These are phyloP conservation scores for Termitomyces sp. DNA, from an alignment of 768 basidiomycete genomes.

Conservation along the genomic window DNA sequence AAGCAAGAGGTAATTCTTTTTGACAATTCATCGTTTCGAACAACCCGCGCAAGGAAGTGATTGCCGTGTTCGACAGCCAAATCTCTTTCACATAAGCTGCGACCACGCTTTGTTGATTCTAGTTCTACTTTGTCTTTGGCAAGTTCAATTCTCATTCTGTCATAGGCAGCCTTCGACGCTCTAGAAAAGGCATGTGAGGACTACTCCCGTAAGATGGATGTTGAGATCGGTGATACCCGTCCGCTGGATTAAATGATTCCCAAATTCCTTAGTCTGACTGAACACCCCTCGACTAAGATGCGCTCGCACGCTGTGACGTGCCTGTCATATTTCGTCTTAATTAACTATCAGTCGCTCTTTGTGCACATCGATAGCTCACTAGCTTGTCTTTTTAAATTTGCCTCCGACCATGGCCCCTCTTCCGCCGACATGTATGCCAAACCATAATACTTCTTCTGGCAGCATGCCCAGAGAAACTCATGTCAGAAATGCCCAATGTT, in stretches of 20 bases:
- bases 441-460: slow-evolving; percentile 91
- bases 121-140: slow-evolving; percentile 9
- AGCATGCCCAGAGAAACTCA: slow-evolving; percentile 90
- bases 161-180: slow-evolving; percentile 86
- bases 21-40: background rate
- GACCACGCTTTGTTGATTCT: slow-evolving; percentile 5
- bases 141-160: slow-evolving; percentile 12
- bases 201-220: slow-evolving; percentile 91
- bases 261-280: slow-evolving; percentile 86
- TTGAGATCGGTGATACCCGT: slow-evolving; percentile 89
- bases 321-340: slow-evolving; percentile 89
- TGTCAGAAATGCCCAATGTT: slow-evolving; percentile 93
- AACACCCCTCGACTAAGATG: slow-evolving; percentile 85
- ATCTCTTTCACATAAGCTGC: background rate
- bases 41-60: background rate
- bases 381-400: slow-evolving; percentile 89
- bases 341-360: slow-evolving; percentile 82
- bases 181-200: slow-evolving; percentile 97
- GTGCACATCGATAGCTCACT: slow-evolving; percentile 93
- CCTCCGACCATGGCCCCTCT: slow-evolving; percentile 89
- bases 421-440: slow-evolving; percentile 94
- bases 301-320: slow-evolving; percentile 92
- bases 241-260: slow-evolving; percentile 97
- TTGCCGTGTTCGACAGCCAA: background rate
- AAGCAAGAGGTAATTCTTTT: slow-evolving; percentile 78